Base-by-base conservation (phyloP, 2,329 filamentous ascomycete species). In the Huntiella bhutanensis region DNA sequence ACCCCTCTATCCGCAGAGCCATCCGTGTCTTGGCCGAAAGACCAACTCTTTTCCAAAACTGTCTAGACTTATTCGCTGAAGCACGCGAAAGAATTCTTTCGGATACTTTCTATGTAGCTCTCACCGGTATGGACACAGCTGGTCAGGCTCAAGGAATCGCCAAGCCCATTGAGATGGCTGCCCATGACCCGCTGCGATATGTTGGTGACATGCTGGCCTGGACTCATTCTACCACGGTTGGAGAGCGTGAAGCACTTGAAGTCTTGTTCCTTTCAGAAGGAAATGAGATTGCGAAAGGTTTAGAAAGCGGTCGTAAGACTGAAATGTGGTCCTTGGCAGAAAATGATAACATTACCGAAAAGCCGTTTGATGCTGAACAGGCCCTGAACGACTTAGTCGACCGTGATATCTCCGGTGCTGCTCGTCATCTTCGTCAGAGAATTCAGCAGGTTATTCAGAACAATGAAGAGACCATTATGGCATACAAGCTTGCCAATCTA, bases 181-280 rank as follows among this genome's bases (percentile, higher is more conserved):
- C 91, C 1, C 88, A 96, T 58, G 91, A 98, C 56, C 80, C 85
- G 1, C 64, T 96, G 19, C 77, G 91, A 15, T 96, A 96, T 59
- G 77, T 92, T 2, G 86, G 91, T 45, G 91, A 98, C 58, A 98
- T 98, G 87, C 71, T 98, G 11, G 91, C 91, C 4, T 98, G 91
- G 91, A 77, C 82, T 4, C 91, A 98, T 59, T 94, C 91, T 0
- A 82, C 87, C 2, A 80, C 88, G 0, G 91, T 98, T 1, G 92
- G 88, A 32, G 91, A 98, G 60, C 75, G 83, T 45, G 91, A 98
- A 61, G 86, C 87, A 0, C 68, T 98, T 4, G 88, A 96, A 59
- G 77, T 85, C 2, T 67, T 98, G 1, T 98, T 98, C 57, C 79
- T 95, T 37, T 80, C 82, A 0, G 87, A 95, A 51, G 87, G 83